A percentile compares a stretch with the other conserved stretches of the same genome.
Evolutionary conservation across 768 basidiomycete genomes (phyloP).

Genomic region (Mycena rebaudengoi): DNA sequence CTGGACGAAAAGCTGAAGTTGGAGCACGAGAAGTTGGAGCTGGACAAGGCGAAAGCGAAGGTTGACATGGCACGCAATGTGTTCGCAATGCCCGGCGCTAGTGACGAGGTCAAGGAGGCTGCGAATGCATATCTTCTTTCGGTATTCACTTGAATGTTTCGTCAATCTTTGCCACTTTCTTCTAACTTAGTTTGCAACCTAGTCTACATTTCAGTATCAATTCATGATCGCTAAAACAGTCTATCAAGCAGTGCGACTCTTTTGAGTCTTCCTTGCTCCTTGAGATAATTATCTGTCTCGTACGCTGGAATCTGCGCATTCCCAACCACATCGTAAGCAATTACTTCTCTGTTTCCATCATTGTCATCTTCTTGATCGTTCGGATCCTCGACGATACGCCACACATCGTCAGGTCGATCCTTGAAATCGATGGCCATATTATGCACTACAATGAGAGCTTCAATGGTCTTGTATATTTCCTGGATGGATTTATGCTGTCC

Average conservation of each 20-base stretch:
- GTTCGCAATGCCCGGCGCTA: not conserved
- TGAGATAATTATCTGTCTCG: no score
- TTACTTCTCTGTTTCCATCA: no score
- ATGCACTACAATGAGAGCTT: no score
- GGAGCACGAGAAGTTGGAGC: not conserved
- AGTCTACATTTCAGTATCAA: not conserved
- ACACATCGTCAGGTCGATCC: no score
- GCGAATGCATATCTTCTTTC: not conserved
- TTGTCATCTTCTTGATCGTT: no score
- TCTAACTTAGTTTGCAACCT: not conserved
- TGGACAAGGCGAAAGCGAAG: not conserved
- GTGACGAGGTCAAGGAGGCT: not conserved
- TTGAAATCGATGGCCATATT: no score
- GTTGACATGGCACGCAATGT: conserved; percentile 1
- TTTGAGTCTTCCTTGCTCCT: no score
- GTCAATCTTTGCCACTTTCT: not conserved
- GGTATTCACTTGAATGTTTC: not conserved
- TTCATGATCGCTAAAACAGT: not conserved
- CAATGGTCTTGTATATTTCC: no score
- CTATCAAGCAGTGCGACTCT: not conserved
- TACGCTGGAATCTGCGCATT: no score
- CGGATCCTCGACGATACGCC: no score
- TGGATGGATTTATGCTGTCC: no score
- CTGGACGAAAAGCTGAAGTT: not conserved
- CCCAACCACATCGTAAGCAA: no score